Conservation (phyloP, 257 asterid species). For the Przewalskia tangutica region DNA sequence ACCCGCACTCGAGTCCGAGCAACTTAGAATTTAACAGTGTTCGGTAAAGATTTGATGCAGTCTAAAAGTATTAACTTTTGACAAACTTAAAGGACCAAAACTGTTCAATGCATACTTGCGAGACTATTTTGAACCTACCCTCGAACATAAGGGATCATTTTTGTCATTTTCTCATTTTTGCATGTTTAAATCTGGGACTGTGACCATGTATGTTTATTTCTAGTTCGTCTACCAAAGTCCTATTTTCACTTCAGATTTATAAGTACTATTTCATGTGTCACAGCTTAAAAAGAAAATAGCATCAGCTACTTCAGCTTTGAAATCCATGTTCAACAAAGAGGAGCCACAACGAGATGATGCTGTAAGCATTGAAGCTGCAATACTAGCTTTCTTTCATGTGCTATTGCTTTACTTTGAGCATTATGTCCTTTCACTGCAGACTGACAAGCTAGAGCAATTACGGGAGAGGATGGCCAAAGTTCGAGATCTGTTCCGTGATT, state of each 20-base stretch:
- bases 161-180: neutral
- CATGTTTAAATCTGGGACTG: neutral
- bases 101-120: too few species aligned
- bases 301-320: conserved; percentile 60
- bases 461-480: conserved; percentile 62
- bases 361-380: conserved; percentile 24
- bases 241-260: neutral
- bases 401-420: neutral
- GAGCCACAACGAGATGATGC: conserved; percentile 34
- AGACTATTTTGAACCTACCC: too few species aligned
- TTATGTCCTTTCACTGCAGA: conserved; percentile 19
- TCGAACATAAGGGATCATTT: too few species aligned
- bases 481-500: conserved; percentile 60
- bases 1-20: too few species aligned
- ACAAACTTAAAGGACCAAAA: too few species aligned
- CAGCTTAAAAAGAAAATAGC: conserved; percentile 64
- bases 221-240: neutral
- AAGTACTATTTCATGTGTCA: conserved; percentile 1
- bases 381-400: neutral
- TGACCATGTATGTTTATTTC: neutral
- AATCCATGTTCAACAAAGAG: conserved; percentile 47
- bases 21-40: too few species aligned
- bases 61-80: too few species aligned
- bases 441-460: conserved; percentile 48
- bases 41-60: too few species aligned